Base-by-base conservation (phyloP, 257 asterid genomes). In the Verbascum thapsus region DNA sequence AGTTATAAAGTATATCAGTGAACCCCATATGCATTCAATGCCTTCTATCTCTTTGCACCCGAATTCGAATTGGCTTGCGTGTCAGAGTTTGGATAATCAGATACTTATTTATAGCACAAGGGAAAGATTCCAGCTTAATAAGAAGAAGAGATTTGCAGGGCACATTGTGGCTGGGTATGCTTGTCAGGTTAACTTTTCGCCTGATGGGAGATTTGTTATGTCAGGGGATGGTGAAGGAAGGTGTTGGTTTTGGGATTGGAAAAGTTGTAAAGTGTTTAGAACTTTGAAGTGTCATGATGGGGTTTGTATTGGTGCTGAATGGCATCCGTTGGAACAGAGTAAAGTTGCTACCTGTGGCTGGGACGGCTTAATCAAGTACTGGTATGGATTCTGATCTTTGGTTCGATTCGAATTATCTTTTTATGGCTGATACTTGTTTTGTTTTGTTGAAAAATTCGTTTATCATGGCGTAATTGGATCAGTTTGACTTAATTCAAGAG, bases 221-320 rank as follows among this genome's bases (percentile, higher is more conserved):
- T 94, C 99, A 1, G 96, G 99, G 66, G 99, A 94, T 66, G 97
- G 99, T 35, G 99, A 94, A 71, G 99, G 99, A 5, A 79, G 86
- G 72, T 90, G 97, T 81, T 94, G 96, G 97, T 94, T 94, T 72
- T 94, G 99, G 98, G 99, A 94, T 79, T 90, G 99, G 99, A 94
- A 94, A 85, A 87, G 90, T 58, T 94, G 99, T 80, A 94, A 85
- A 76, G 98, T 90, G 13, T 94, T 94, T 72, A 81, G 92, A 76
- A 94, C 96, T 23, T 87, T 94, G 69, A 94, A 77, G 80, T 94
- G 98, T 72, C 99, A 94, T 53, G 88, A 90, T 0, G 99, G 99
- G 18, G 99, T 94, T 52, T 94, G 99, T 75, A 90, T 87, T 61
- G 99, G 96, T 59, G 53, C 68, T 32, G 99, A 67, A 61, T 94